Evolutionary conservation across 805 yeast genomes (phyloP), one percentile per base, ranked within the genome.

Genomic region (Priceomyces castillae): DNA sequence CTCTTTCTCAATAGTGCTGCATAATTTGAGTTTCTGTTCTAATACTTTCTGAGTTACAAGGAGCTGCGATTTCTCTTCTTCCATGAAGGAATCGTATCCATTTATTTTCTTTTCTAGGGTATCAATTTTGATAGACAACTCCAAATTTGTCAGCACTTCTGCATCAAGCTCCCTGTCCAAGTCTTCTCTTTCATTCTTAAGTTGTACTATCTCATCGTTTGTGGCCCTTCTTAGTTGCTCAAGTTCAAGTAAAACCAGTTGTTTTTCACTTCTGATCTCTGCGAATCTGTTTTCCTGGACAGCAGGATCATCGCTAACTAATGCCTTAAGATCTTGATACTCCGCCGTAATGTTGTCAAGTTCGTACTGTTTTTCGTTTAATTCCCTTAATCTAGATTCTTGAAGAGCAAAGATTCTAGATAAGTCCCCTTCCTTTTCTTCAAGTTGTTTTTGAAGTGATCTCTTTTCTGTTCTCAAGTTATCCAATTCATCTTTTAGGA

Each of bases 191-290:
- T 37, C 40, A 18, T 18, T 20, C 25, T 38, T 38, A 18, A 38
- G 17, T 15, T 52, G 42, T 9, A 7, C 20, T 7, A 37, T 26
- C 22, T 37, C 40, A 15, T 4, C 17, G 22, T 25, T 18, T 25
- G 22, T 26, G 19, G 9, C n/a, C 7, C 23, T 48, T 39, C 53
- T 62, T 37, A 58, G 64, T 20, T 36, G 37, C 48, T 52, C 59
- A 42, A 58, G 39, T 12, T 45, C 51, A 46, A 53, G 62, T 42
- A 55, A 49, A 14, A 47, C 39, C 38, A 48, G 20, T 19, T 50
- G 50, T 37, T 59, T 56, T 0, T 60, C 44, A 9, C 50, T 42
- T 6, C 50, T 50, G n/a, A 59, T 39, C 11, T 60, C 57, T 12
- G 53, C 53, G 2, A 54, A 42, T 5, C 54, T 56, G 7, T 54